Percentiles rank a stretch among this genome's conserved stretches.
Evolutionary conservation across 2,329 filamentous ascomycete species (phyloP).

Genomic region (Gyromitra esculenta): DNA sequence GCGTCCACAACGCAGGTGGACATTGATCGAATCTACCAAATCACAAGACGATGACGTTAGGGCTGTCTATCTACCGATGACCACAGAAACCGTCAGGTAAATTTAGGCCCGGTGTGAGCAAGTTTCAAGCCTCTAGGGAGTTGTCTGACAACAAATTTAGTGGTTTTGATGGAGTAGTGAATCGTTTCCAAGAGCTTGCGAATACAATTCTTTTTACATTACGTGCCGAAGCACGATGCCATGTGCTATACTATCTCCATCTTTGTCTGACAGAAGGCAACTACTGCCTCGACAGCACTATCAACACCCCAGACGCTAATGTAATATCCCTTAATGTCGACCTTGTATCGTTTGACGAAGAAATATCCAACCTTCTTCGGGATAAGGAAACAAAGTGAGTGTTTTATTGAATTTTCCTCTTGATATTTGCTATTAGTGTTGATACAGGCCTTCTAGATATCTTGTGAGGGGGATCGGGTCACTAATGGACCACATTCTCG

Average conservation of each 20-base stretch:
- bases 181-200: constrained; percentile 83
- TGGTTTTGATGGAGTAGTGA: constrained; percentile 85
- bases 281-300: constrained; percentile 70
- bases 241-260: constrained; percentile 81
- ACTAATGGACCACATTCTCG: constrained; percentile 81
- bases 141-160: constrained; percentile 61
- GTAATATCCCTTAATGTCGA: constrained; percentile 86
- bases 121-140: background rate
- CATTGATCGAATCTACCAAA: constrained; percentile 59
- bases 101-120: constrained; percentile 56
- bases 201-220: constrained; percentile 82
- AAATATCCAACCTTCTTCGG: constrained; percentile 76
- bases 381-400: constrained; percentile 68
- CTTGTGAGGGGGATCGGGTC: constrained; percentile 79
- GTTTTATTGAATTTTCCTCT: background rate
- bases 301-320: constrained; percentile 78
- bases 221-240: constrained; percentile 87
- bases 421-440: background rate
- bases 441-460: constrained; percentile 64
- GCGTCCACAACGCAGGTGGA: constrained; percentile 57
- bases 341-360: constrained; percentile 87
- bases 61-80: constrained; percentile 85
- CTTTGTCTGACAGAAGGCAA: constrained; percentile 70
- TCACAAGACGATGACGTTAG: constrained; percentile 68
- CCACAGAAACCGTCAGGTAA: constrained; percentile 81